phyloP scores from a whole-genome alignment of 768 basidiomycete species.

The Leucocoprinus birnbaumii region DNA sequence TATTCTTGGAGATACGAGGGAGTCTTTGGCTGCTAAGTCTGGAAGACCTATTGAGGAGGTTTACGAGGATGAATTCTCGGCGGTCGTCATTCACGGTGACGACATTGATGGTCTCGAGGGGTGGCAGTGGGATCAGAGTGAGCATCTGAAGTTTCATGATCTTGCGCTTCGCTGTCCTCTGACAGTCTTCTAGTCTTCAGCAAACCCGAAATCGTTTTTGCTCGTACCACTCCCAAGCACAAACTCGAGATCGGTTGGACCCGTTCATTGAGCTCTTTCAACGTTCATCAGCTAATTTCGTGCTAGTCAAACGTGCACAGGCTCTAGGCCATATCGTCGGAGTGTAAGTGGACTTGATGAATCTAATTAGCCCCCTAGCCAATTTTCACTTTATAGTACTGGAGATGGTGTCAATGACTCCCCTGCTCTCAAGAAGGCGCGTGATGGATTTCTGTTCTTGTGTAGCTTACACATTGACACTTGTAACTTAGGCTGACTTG shows the following conservation, averaged over 20 bases:
- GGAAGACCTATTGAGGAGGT: conserved; percentile 52
- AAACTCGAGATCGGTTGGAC: conserved; percentile 67
- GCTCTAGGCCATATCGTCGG: conserved; percentile 71
- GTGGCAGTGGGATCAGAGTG: conserved; percentile 76
- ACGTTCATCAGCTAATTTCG: neutral
- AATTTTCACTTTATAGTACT: conserved; percentile 36
- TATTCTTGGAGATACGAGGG: conserved; percentile 62
- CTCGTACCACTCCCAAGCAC: conserved; percentile 69
- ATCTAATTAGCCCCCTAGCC: neutral
- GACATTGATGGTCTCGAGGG: conserved; percentile 63
- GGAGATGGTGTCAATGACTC: conserved; percentile 76
- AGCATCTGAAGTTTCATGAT: conserved; percentile 16
- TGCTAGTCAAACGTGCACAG: conserved; percentile 66
- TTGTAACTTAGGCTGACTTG: conserved; percentile 49
- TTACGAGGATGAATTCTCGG: conserved; percentile 66
- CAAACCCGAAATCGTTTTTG: conserved; percentile 71
- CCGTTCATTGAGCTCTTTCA: neutral
- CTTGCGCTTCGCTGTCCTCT: neutral
- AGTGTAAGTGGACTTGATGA: conserved; percentile 42
- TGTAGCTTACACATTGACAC: neutral
- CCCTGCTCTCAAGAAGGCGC: conserved; percentile 61
- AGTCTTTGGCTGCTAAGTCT: conserved; percentile 56
- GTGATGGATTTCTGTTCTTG: neutral
- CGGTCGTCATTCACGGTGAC: conserved; percentile 68
- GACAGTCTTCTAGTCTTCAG: conserved; percentile 46